Evolutionary conservation across 2,329 filamentous ascomycete species (phyloP), one percentile per base, ranked within the genome.

Genomic region (Drechslerella stenobrocha): DNA sequence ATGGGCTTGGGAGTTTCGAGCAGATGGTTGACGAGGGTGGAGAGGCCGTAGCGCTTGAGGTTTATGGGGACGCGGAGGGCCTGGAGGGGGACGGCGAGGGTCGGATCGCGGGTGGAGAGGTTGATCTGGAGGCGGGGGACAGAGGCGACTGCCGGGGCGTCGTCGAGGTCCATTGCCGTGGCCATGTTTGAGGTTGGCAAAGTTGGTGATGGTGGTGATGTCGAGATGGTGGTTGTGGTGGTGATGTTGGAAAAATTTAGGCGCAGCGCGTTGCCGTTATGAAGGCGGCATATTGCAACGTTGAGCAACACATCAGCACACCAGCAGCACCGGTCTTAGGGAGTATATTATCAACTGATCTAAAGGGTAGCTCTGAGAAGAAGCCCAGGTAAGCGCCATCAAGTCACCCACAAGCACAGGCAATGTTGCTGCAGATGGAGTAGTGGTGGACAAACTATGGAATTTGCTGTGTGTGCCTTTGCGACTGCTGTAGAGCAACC

Each of bases 11-110:
- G 75, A 45, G 84, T 86, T 75, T 82, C 80, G 76, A 88, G 84
- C 82, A 88, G 86, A 73, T 85, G 87, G 77, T 88, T 88, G 75
- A 88, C 80, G 67, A 88, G 84, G 64, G 84, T 81, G 15, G 85
- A 87, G 55, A 88, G 80, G 72, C 84, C 85, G 82, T 87, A 87
- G 74, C 85, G 82, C 75, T 84, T 83, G 73, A 87, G 84, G 71
- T 86, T 61, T 34, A 52, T 52, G 5, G 58, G 66, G 18, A 72
- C 65, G 35, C 66, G 56, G 30, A 71, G 70, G 35, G 70, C 52
- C 24, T 71, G 71, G 11, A 67, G 84, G 56, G 83, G 82, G 45
- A 87, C 79, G 74, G 85, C 80, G 55, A 87, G 78, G 70, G 85
- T 83, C 56, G 80, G 76, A 70, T 85, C 82, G 58, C 80, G 81